phyloP scores from a whole-genome alignment of 2,329 filamentous ascomycete genomes.

The Neonectria faginata region DNA sequence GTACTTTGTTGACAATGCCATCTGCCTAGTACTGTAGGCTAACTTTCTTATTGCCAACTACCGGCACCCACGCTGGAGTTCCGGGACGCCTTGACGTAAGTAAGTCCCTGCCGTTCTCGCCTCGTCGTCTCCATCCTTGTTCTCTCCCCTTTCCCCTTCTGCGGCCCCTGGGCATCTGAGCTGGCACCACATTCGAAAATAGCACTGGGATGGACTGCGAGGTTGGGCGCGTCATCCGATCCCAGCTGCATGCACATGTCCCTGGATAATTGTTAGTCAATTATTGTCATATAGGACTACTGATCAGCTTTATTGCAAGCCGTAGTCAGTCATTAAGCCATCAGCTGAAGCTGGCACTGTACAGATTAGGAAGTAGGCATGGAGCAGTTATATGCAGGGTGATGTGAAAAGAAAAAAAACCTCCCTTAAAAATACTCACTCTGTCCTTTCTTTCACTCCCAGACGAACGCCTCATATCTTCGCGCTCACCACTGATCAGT shows the following conservation, averaged over 20 bases:
- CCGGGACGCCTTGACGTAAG: slow-evolving; percentile 4
- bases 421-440: neutral
- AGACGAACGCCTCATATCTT: slow-evolving; percentile 10
- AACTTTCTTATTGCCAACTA: slow-evolving; percentile 11
- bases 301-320: slow-evolving; percentile 6
- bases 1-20: neutral
- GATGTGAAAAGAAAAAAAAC: no score
- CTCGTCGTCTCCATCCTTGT: neutral
- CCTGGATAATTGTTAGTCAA: neutral
- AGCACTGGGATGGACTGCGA: slow-evolving; percentile 31
- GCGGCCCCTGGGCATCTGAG: slow-evolving; percentile 33
- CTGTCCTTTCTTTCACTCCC: neutral
- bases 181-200: slow-evolving; percentile 43
- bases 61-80: slow-evolving; percentile 6
- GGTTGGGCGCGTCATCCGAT: slow-evolving; percentile 39
- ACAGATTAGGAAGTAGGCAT: neutral
- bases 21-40: no score
- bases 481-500: neutral
- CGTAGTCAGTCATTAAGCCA: neutral
- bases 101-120: neutral
- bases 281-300: neutral
- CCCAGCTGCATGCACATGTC: slow-evolving; percentile 20
- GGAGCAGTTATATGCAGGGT: neutral
- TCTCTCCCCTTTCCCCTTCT: slow-evolving; percentile 22
- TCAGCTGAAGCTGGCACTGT: no score